Base-by-base conservation (phyloP, 306 rosid genomes). In the Vigna hirtella region DNA sequence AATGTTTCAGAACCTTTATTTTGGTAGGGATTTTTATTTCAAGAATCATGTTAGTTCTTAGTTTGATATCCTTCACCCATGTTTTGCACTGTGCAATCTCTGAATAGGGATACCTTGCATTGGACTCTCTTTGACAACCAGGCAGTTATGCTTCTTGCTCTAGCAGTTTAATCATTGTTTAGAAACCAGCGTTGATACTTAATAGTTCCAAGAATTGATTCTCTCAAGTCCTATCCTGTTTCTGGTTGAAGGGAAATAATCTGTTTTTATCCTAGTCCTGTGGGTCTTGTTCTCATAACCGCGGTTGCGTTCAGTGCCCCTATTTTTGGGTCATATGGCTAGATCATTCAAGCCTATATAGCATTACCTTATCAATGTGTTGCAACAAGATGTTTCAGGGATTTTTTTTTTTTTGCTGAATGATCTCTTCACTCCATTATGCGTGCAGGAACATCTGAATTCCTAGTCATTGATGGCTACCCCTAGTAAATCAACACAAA, bases 381-480 rank as follows among this genome's bases (percentile, higher is more conserved):
- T 61, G 47, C 61, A 26, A 17, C 7, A 51, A 28, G 50, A 20
- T 53, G 75, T 74, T 74, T 66, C 48, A 70, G 55, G 52, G 55
- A 57, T 66, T 70, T 72, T 57, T 66, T 74, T n/a, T 72, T 57
- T 73, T 79, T 66, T 72, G 47, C 63, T 86, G 69, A 72, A 48
- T 56, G 36, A 63, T 77, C 18, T 73, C 30, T 66, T 49, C 53
- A 67, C 75, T 69, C 16, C 50, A 51, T 45, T 62, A 11, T 81
- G 30, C 77, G 30, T 78, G 87, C 82, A 90, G 93, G 80, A 76
- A 76, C 51, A 32, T 73, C 65, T 82, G 83, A 81, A 83, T 81
- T 79, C 74, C 64, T 63, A 61, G 51, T 45, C 47, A 57, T 68
- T 78, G 79, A 88, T 95, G 93, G 87, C 89, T 73, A 77, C 72